Evolutionary conservation across 2,329 filamentous ascomycete species (phyloP), one percentile per base, ranked within the genome.

Genomic region (Ophiocordyceps polyrhachis-furcata): DNA sequence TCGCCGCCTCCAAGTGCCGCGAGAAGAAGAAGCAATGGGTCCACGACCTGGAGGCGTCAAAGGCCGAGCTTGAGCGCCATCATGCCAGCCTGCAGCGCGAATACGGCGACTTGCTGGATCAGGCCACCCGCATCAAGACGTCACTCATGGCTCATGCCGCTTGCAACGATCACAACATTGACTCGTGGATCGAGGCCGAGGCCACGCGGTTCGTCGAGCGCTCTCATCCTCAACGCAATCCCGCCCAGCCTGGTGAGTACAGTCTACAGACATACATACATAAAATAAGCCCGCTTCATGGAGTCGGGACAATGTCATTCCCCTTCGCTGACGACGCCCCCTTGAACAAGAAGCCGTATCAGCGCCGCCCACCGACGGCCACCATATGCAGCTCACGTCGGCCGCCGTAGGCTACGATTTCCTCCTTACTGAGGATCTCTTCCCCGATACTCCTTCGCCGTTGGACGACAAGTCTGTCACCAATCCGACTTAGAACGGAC

Each of bases 1-100:
- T 81, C 2, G 81, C 82, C 0, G 81, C 82, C 1, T 81, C 76
- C 56, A 85, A 84, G 55, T 86, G 81, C 54, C 73, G 81, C 4
- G 73, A 80, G 53, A 83, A 83, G 59, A 74, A 73, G 53, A 76
- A 74, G 58, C 60, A 66, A 51, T 73, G 67, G 64, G 65, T 70
- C 20, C 59, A 59, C 13, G 63, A 67, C n/a, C 54, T 74, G 20
- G 68, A 74, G 47, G 63, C 67, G 44, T 62, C 60, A 6, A 67
- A 66, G 45, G 50, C 56, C 11, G 60, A 55, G 0, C 51, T 74
- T 41, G 71, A 74, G 53, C 53, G 50, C 6, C 60, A 65, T 38
- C 62, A 74, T 51, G 53, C 52, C 11, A 53, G 56, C 7, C 58
- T 75, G 29, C 65, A 66, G 13, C 53, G 57, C 50, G 66, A 73